A percentile compares a stretch with the other conserved stretches of the same genome.
Conservation (phyloP, 2,329 filamentous ascomycete species). For the Aspergillus sp. region DNA sequence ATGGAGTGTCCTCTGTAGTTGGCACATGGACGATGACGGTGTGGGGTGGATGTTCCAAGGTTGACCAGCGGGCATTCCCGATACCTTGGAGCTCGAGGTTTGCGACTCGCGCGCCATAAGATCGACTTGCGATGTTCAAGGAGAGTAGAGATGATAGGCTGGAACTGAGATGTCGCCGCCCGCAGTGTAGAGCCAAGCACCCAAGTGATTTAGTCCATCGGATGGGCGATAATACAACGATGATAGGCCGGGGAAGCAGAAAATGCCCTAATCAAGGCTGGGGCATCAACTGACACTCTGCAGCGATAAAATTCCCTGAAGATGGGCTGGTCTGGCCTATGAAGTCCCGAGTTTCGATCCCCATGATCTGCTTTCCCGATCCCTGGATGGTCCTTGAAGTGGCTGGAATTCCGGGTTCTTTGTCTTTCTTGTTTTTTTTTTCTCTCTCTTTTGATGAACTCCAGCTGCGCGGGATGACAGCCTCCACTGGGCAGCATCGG, state of each 20-base stretch:
- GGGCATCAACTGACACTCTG: conserved; percentile 9
- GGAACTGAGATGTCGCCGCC: neutral
- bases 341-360: neutral
- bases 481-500: conserved; percentile 15
- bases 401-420: neutral
- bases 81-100: neutral
- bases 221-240: neutral
- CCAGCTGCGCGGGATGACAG: neutral
- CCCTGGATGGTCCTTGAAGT: neutral
- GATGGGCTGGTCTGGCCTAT: neutral
- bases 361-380: conserved; percentile 1
- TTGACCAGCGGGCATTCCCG: conserved; percentile 1
- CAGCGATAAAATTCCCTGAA: no score
- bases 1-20: no score
- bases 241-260: neutral
- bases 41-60: neutral
- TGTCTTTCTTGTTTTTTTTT: neutral
- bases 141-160: neutral
- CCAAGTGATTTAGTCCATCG: neutral
- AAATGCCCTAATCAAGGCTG: conserved; percentile 6
- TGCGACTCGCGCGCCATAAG: neutral
- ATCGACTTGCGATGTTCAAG: neutral
- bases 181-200: neutral
- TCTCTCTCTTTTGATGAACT: neutral
- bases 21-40: no score